Evolutionary conservation across 208 protist species (phyloP), one percentile per base, ranked within the genome.

Genomic region (Crithidia fasciculata): DNA sequence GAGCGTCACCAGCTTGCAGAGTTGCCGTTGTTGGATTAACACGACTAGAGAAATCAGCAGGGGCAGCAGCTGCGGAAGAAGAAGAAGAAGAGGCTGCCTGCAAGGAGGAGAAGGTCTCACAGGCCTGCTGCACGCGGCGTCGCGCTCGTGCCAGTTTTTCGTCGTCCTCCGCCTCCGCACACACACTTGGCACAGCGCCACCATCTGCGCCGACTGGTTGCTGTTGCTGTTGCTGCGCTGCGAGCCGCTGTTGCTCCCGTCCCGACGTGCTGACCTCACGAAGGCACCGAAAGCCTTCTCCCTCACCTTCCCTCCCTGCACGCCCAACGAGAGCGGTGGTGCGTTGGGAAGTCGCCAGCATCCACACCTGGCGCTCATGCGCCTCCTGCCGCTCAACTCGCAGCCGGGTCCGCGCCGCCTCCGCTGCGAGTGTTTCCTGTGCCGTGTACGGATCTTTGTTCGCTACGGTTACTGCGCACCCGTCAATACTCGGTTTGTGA

Each of bases 291-390:
- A 28, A 28, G 28, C 28, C 28, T 28, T 28, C 28, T 28, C 28
- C 28, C 28, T 28, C 28, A 0, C 28, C 28, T 28, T 28, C 28
- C 28, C 28, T 28, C 28, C 28, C 28, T 28, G 28, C 28, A 28
- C 28, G 28, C 28, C 28, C 28, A 28, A 28, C 28, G 1, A 28
- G 28, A 28, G 28, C 28, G 28, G 1, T 0, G 28, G 28, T 28
- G 28, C 28, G 28, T 28, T 28, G 28, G 0, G 28, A 1, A 28
- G 28, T 28, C 28, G 28, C 28, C 5, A 28, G 45, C 9, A 49
- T 49, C 9, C 45, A 68, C 49, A 68, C 62, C 43, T 15, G 49
- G 45, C 62, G 62, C 62, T 68, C 62, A 16, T 57, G 37, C 49
- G 10, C 49, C 36, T 68, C 62, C 62, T 68, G 62, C 8, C 13